phyloP scores from a whole-genome alignment of 768 basidiomycete genomes.

The Leccinum barrowsii region DNA sequence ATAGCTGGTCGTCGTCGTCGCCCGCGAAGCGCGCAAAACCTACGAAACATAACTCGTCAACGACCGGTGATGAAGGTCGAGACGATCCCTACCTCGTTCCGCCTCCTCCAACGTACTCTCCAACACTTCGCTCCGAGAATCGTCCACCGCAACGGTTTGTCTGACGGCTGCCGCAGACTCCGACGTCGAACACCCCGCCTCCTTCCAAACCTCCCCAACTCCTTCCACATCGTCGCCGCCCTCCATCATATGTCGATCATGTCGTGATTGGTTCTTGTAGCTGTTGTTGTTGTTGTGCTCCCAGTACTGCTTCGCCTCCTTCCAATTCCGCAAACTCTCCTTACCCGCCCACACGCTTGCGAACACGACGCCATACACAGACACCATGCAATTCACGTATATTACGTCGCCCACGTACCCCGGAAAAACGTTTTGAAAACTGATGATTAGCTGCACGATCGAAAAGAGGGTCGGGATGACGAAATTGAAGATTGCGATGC shows the following conservation, averaged over 20 bases:
- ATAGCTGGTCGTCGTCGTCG: neutral
- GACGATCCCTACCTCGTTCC: neutral
- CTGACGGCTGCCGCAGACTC: neutral
- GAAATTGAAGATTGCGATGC: conserved; percentile 28
- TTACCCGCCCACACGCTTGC: conserved; percentile 9
- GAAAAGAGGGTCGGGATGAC: conserved; percentile 18
- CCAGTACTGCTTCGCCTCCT: neutral
- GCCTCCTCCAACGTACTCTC: neutral
- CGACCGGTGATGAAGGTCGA: neutral
- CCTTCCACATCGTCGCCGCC: neutral
- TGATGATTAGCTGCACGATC: neutral
- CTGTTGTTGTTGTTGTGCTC: neutral
- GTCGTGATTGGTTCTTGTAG: neutral
- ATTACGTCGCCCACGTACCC: neutral
- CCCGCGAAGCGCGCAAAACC: neutral
- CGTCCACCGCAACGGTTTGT: neutral
- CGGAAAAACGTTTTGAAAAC: neutral
- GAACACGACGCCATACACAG: conserved; percentile 2
- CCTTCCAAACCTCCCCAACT: neutral
- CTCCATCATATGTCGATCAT: neutral
- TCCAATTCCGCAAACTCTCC: neutral
- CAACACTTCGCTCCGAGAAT: neutral
- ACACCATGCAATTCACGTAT: conserved; percentile 3
- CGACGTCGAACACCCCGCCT: neutral
- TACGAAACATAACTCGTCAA: neutral